Evolutionary conservation across 108 stramenopile genomes (phyloP), one percentile per base, ranked within the genome.

Genomic region (Skeletonema marinoi): DNA sequence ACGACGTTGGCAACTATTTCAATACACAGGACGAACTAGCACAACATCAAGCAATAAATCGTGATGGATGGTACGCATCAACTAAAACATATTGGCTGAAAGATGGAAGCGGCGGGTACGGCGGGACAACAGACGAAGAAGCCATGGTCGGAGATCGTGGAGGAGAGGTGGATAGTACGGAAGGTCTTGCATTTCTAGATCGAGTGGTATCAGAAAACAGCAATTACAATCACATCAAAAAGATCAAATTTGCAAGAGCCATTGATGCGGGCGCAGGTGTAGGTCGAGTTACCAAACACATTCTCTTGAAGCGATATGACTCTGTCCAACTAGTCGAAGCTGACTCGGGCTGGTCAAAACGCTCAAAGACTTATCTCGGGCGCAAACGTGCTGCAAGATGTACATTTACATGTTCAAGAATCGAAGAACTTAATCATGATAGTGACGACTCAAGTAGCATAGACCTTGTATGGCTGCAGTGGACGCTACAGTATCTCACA

Each of bases 71-170:
- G 39, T 41, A 41, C 39, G 39, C 39, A 2, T 7, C 39, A 41
- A 41, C 5, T 6, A 41, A 41, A 2, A 6, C 5, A 3, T 41
- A 6, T 4, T 41, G 39, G 39, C 5, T 9, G 11, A 4, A 41
- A 11, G 10, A 41, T 6, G 39, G 39, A 41, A 11, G 39, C 10
- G 72, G 65, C 16, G 72, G 72, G 30, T 73, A 73, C 72, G 63
- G 63, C 0, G 72, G 72, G 13, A 31, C 2, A 1, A 73, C 62
- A 14, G 72, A 73, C 1, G 72, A 73, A 29, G 72, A 73, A 38
- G 72, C 72, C 30, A 73, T 73, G 72, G 32, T 73, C n/a, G 72
- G 72, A 16, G 72, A 73, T 73, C 36, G 29, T 29, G 72, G 72
- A 32, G 63, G 72, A 3, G 72, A 73, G 17, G 42, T 6, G 7